A percentile compares a stretch with the other conserved stretches of the same genome.
These are phyloP conservation scores for Mytilinidion resinicola DNA, from an alignment of 495 filamentous ascomycete genomes.

Conservation along the genomic window DNA sequence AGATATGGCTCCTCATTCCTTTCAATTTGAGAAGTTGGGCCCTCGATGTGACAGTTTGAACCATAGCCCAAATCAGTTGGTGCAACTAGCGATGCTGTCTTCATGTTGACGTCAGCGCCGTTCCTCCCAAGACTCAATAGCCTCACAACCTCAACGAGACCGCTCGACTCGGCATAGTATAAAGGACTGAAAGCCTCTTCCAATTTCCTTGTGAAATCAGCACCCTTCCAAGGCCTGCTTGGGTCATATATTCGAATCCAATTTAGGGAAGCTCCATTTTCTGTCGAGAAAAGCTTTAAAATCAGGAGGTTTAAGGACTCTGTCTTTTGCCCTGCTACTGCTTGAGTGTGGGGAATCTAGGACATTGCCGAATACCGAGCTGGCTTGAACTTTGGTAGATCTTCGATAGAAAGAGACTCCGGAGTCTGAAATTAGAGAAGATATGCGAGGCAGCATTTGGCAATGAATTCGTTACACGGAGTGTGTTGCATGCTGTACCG, in stretches of 20 bases:
- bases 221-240: constrained; percentile 1
- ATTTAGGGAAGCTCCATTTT: constrained; percentile 12
- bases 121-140: too few relatives aligned
- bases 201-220: not conserved
- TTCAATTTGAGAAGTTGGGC: too few relatives aligned
- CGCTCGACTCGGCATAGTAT: constrained; percentile 14
- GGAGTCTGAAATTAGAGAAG: constrained; percentile 13
- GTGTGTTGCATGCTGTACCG: constrained; percentile 9
- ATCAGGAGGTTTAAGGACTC: not conserved
- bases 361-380: constrained; percentile 17
- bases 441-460: constrained; percentile 12
- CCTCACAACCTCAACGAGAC: constrained; percentile 1
- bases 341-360: constrained; percentile 9
- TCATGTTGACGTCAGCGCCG: too few relatives aligned
- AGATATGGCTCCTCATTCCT: too few relatives aligned
- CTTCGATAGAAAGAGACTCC: not conserved
- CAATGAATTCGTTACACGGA: constrained; percentile 11
- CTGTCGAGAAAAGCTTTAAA: constrained; percentile 8
- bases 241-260: constrained; percentile 17
- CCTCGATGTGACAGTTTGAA: too few relatives aligned
- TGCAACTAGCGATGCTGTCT: too few relatives aligned
- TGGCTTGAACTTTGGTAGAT: not conserved
- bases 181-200: constrained; percentile 5
- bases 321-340: too few relatives aligned
- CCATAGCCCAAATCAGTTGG: too few relatives aligned